Evolutionary conservation across 2,329 filamentous ascomycete species (phyloP).

Genomic region (Alternaria arbusti): DNA sequence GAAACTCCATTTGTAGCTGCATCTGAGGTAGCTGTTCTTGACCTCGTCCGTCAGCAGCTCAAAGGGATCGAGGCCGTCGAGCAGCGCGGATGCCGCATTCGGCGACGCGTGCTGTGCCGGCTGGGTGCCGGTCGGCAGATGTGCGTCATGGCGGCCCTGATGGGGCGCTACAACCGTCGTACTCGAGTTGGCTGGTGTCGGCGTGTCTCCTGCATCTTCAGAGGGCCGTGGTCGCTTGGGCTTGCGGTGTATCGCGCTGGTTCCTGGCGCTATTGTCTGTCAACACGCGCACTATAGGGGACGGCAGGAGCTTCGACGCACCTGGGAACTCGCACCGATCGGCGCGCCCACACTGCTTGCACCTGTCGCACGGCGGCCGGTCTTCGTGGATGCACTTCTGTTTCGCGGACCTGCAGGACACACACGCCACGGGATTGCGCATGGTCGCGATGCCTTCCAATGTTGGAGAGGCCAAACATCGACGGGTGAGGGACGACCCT

Average conservation of each 20-base stretch:
- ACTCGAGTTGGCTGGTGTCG: conserved; percentile 10
- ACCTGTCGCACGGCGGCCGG: conserved; percentile 48
- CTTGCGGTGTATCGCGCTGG: conserved; percentile 45
- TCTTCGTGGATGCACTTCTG: conserved; percentile 51
- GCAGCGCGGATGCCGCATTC: conserved; percentile 33
- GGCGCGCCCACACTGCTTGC: conserved; percentile 41
- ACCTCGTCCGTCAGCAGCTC: conserved; percentile 51
- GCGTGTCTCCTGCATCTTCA: conserved; percentile 29
- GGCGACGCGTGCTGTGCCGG: conserved; percentile 28
- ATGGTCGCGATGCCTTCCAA: conserved; percentile 22
- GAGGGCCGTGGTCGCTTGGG: conserved; percentile 46
- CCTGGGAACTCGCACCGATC: conserved; percentile 35
- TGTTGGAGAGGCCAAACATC: neutral
- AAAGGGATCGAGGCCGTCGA: conserved; percentile 47
- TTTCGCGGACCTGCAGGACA: conserved; percentile 48
- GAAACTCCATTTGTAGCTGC: conserved; percentile 53
- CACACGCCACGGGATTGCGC: conserved; percentile 50
- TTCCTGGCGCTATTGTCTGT: conserved; percentile 43
- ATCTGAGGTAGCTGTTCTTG: conserved; percentile 50
- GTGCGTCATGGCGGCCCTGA: conserved; percentile 28
- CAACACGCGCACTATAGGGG: neutral
- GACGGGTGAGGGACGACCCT: neutral
- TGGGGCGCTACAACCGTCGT: conserved; percentile 16
- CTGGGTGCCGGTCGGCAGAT: conserved; percentile 34
- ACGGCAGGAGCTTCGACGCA: neutral